A percentile compares a stretch with the other conserved stretches of the same genome.
phyloP scores from a whole-genome alignment of 2,329 filamentous ascomycete species.

The Exutisphaerella laricina region DNA sequence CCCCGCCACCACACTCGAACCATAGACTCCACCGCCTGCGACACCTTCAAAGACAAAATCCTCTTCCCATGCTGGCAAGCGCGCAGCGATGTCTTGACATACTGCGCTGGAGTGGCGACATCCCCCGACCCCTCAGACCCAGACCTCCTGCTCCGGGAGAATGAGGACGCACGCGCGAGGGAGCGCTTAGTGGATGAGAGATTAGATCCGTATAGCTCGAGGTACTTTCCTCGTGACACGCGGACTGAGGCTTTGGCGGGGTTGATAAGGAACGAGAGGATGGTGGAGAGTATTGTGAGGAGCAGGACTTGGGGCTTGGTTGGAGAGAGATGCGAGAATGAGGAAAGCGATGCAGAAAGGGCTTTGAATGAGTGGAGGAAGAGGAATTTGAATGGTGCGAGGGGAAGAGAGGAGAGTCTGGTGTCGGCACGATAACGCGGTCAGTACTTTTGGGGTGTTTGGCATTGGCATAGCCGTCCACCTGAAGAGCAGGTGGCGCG shows the following conservation, averaged over 20 bases:
- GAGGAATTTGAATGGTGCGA: conserved; percentile 2
- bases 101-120: conserved; percentile 83
- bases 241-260: conserved; percentile 73
- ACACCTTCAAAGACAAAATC: conserved; percentile 66
- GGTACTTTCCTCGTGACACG: conserved; percentile 74
- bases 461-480: too few species aligned
- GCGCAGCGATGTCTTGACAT: conserved; percentile 75
- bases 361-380: conserved; percentile 59
- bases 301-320: conserved; percentile 76
- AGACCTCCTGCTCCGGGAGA: conserved; percentile 62
- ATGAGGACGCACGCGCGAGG: conserved; percentile 63
- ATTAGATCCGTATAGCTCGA: conserved; percentile 81
- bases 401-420: background rate
- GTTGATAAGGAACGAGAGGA: conserved; percentile 67
- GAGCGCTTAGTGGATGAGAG: conserved; percentile 79
- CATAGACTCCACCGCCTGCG: conserved; percentile 60
- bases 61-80: conserved; percentile 86
- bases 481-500: too few species aligned
- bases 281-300: conserved; percentile 73
- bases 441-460: too few species aligned
- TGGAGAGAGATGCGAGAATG: conserved; percentile 63
- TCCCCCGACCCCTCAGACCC: conserved; percentile 84
- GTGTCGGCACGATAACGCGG: background rate
- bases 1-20: conserved; percentile 51
- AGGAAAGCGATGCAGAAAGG: conserved; percentile 56